Percentiles rank a stretch among this genome's conserved stretches.
Conservation (phyloP, 768 basidiomycete genomes). For the Hericium coralloides region DNA sequence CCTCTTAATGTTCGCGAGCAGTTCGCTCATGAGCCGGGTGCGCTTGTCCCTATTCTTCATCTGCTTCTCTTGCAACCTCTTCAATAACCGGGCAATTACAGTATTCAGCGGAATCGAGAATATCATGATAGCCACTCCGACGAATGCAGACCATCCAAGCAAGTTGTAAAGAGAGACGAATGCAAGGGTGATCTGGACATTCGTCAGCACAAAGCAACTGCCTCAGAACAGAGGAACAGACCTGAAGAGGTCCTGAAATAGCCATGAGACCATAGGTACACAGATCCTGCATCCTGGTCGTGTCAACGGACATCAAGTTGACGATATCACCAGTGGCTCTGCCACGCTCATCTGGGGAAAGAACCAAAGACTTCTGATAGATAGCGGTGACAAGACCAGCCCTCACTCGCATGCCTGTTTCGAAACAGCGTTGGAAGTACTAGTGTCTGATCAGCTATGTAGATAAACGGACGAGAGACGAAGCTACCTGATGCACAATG, state of each 20-base stretch:
- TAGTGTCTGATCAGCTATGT: slow-evolving; percentile 18
- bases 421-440: slow-evolving; percentile 82
- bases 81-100: slow-evolving; percentile 57
- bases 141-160: slow-evolving; percentile 86
- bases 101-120: slow-evolving; percentile 72
- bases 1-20: slow-evolving; percentile 90
- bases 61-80: slow-evolving; percentile 74
- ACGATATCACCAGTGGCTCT: slow-evolving; percentile 88
- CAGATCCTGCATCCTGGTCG: slow-evolving; percentile 69
- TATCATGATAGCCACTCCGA: slow-evolving; percentile 86
- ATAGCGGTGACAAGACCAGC: slow-evolving; percentile 81
- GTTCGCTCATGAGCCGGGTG: slow-evolving; percentile 84
- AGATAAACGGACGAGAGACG: no score
- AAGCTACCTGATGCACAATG: slow-evolving; percentile 64
- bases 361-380: slow-evolving; percentile 77
- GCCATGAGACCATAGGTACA: slow-evolving; percentile 79
- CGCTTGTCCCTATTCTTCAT: slow-evolving; percentile 91
- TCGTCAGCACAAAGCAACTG: no score
- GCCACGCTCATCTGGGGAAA: slow-evolving; percentile 78
- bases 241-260: slow-evolving; percentile 82
- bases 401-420: slow-evolving; percentile 90
- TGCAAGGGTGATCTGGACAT: slow-evolving; percentile 64
- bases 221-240: slow-evolving; percentile 19
- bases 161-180: slow-evolving; percentile 86
- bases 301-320: slow-evolving; percentile 87